Conservation (phyloP, 2,329 filamentous ascomycete species). For the Colletotrichum lentis region DNA sequence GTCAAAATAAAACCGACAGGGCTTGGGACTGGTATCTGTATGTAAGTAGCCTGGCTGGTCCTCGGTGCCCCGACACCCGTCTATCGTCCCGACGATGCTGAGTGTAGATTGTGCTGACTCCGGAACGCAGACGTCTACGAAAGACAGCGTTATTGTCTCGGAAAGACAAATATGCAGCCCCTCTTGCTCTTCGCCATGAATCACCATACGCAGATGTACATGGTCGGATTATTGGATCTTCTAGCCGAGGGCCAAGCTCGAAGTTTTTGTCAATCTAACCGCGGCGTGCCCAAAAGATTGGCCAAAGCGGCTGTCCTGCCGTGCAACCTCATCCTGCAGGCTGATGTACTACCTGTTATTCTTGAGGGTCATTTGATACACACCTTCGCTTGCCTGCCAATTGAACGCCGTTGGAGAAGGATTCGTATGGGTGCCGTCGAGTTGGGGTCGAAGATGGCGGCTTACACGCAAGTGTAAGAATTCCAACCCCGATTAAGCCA, state of each 20-base stretch:
- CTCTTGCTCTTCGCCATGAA: neutral
- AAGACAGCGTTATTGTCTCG: conserved; percentile 7
- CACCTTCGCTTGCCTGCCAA: conserved; percentile 1
- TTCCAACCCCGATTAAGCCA: conserved; percentile 6
- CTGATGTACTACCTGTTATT: conserved; percentile 1
- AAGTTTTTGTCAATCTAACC: neutral
- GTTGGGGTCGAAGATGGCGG: conserved; percentile 5
- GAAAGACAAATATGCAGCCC: neutral
- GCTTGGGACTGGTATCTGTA: neutral
- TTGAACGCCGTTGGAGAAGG: neutral
- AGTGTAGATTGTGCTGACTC: neutral
- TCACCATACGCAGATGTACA: neutral
- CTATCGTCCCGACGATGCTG: neutral
- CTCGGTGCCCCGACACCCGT: neutral
- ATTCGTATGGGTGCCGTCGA: neutral
- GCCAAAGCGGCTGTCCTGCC: neutral
- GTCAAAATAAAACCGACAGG: neutral
- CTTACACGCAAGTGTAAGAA: conserved; percentile 15
- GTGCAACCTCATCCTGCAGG: conserved; percentile 12
- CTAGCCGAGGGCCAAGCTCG: neutral
- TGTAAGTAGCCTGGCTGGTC: neutral
- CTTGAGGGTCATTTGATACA: conserved; percentile 15
- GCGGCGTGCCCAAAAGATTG: conserved; percentile 3
- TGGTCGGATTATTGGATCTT: conserved; percentile 8
- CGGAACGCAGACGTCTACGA: neutral